Conservation (phyloP, 768 basidiomycete species). For the Pleurotus pulmonarius region DNA sequence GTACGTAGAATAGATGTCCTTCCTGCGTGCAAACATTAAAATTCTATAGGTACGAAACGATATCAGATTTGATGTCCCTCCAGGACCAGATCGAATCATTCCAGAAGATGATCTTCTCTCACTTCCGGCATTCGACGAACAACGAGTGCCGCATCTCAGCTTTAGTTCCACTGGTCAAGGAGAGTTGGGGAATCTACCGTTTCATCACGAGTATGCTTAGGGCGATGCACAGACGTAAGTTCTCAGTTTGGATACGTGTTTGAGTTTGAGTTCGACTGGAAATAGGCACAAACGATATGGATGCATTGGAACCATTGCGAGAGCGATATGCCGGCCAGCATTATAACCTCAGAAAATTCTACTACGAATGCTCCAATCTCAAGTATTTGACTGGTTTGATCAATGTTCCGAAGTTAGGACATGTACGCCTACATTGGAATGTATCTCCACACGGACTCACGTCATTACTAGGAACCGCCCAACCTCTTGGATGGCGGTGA, state of each 20-base stretch:
- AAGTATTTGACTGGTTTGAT: slow-evolving; percentile 97
- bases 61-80: slow-evolving; percentile 93
- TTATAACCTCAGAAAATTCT: slow-evolving; percentile 91
- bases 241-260: neutral
- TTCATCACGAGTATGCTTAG: slow-evolving; percentile 99
- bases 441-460: slow-evolving; percentile 1
- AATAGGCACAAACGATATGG: slow-evolving; percentile 82
- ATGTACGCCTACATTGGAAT: slow-evolving; percentile 43
- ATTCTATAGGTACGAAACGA: slow-evolving; percentile 84
- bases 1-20: slow-evolving; percentile 40
- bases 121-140: slow-evolving; percentile 86
- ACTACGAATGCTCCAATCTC: slow-evolving; percentile 98
- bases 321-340: slow-evolving; percentile 90
- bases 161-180: slow-evolving; percentile 95
- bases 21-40: neutral
- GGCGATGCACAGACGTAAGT: slow-evolving; percentile 89
- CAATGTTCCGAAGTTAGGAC: slow-evolving; percentile 96
- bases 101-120: slow-evolving; percentile 95
- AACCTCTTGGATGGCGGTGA: slow-evolving; percentile 81
- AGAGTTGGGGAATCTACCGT: slow-evolving; percentile 98
- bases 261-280: slow-evolving; percentile 3
- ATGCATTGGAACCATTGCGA: slow-evolving; percentile 85
- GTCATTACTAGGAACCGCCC: slow-evolving; percentile 77
- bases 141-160: slow-evolving; percentile 98
- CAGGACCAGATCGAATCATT: slow-evolving; percentile 99